These are phyloP conservation scores for Coemansia sp. DNA, from an alignment of 192 early-diverging fungal genomes.

Conservation along the genomic window DNA sequence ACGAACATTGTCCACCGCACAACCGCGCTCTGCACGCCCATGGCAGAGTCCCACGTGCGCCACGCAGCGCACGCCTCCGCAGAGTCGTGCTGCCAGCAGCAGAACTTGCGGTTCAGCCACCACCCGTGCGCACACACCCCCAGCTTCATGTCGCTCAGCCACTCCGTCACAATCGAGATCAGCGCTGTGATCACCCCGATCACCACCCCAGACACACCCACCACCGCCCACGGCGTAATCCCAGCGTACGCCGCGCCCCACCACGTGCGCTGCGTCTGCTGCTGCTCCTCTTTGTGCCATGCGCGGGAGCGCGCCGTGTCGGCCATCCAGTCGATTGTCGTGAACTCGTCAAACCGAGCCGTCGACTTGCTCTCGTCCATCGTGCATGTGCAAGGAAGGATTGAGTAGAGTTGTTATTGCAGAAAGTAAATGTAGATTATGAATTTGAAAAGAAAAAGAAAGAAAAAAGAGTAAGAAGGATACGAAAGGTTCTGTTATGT, in stretches of 20 bases:
- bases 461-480: no score
- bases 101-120: constrained; percentile 92
- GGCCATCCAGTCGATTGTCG: constrained; percentile 66
- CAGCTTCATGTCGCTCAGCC: constrained; percentile 84
- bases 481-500: no score
- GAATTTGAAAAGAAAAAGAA: not conserved
- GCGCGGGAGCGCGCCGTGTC: constrained; percentile 55
- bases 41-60: constrained; percentile 66
- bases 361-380: constrained; percentile 23
- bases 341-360: constrained; percentile 55
- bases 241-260: constrained; percentile 58
- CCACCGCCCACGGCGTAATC: constrained; percentile 81
- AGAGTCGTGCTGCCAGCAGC: constrained; percentile 70
- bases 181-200: constrained; percentile 84
- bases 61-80: constrained; percentile 64
- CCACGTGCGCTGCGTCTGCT: constrained; percentile 11
- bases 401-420: no score
- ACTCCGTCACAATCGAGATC: constrained; percentile 87
- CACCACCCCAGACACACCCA: constrained; percentile 69
- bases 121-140: constrained; percentile 79
- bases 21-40: constrained; percentile 51
- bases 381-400: no score
- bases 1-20: constrained; percentile 84
- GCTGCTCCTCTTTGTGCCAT: constrained; percentile 53
- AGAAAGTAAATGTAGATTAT: no score